Base-by-base conservation (phyloP, 2,329 filamentous ascomycete species). In the Chaetomiaceae sp. region DNA sequence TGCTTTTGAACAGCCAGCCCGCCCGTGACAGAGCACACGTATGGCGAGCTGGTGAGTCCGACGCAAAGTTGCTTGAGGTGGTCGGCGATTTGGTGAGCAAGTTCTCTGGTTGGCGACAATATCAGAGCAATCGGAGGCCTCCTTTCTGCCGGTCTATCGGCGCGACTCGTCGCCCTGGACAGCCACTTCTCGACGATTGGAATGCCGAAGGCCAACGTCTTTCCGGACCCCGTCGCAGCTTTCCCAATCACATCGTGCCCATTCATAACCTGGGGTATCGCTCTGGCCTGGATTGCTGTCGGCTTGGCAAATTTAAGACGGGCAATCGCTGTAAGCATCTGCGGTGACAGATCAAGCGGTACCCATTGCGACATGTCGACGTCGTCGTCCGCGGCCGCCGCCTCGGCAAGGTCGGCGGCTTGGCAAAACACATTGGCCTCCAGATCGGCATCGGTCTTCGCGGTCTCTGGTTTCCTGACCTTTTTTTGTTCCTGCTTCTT, bases 1-100 rank as follows among this genome's bases (percentile, higher is more conserved):
- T 98, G 93, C 67, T 98, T 98, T 55, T 93, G 84, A n/a, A 96
- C 77, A 2, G 93, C 94, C 26, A 98, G 67, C 33, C 93, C 93
- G 57, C 93, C 93, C 0, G 91, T 98, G 6, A 98, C 76, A 0
- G 91, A 88, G 42, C 87, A 89, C n/a, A 96, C 75, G 45, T 84
- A 84, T 0, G 85, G 80, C 1, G 80, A 73, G 43, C 74, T 75
- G 1, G 78, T 59, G 30, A 84, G 67, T 0, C 76, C 74, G 9
- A 71, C 72, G 60, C 84, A 91, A 5, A 98, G 72, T 0, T 81
- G 79, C 39, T 78, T 84, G 50, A 97, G 76, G 68, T 97, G 93
- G 20, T 85, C 81, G 14, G 84, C 79, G 53, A 98, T 77, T 66
- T 98, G 93, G 67, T 96, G 89, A 0, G 93, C 93, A 60, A 98